Percentiles rank a stretch among this genome's conserved stretches.
phyloP scores from a whole-genome alignment of 1,284 basidiomycete genomes.

The Termitomyces sp. region DNA sequence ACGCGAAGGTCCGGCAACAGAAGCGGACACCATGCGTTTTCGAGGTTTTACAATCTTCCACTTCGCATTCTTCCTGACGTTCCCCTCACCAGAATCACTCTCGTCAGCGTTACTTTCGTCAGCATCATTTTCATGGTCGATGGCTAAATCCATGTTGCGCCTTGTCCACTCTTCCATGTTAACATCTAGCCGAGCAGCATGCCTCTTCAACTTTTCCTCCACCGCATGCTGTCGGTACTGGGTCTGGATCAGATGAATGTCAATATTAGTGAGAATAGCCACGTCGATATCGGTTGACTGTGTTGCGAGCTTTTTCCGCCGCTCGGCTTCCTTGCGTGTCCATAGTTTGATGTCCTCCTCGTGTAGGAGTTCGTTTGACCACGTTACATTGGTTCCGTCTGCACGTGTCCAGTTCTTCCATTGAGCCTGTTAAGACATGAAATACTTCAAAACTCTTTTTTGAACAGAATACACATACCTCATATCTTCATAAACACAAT shows the following conservation, averaged over 20 bases:
- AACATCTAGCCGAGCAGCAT: neutral
- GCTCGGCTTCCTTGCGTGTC: constrained; percentile 18
- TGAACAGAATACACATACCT: constrained; percentile 12
- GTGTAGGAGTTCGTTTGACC: constrained; percentile 21
- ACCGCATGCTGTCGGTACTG: constrained; percentile 37
- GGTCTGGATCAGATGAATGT: constrained; percentile 38
- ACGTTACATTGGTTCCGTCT: constrained; percentile 34
- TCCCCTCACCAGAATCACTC: neutral
- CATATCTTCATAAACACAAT: constrained; percentile 13
- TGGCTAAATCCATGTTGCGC: neutral
- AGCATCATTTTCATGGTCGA: neutral
- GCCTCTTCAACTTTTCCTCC: constrained; percentile 32
- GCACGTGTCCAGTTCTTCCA: constrained; percentile 31
- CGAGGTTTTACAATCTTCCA: neutral
- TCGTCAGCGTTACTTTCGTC: neutral
- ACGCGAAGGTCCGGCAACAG: neutral
- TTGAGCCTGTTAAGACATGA: constrained; percentile 11
- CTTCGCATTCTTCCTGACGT: neutral
- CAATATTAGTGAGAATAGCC: constrained; percentile 24
- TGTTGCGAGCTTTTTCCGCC: constrained; percentile 18
- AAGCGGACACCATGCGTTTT: neutral
- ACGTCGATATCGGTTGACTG: constrained; percentile 27
- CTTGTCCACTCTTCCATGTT: constrained; percentile 13
- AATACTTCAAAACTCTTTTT: neutral
- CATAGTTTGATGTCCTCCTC: constrained; percentile 18